Evolutionary conservation across 495 filamentous ascomycete genomes (phyloP), one percentile per base, ranked within the genome.

Genomic region (Talaromyces proteolyticus): DNA sequence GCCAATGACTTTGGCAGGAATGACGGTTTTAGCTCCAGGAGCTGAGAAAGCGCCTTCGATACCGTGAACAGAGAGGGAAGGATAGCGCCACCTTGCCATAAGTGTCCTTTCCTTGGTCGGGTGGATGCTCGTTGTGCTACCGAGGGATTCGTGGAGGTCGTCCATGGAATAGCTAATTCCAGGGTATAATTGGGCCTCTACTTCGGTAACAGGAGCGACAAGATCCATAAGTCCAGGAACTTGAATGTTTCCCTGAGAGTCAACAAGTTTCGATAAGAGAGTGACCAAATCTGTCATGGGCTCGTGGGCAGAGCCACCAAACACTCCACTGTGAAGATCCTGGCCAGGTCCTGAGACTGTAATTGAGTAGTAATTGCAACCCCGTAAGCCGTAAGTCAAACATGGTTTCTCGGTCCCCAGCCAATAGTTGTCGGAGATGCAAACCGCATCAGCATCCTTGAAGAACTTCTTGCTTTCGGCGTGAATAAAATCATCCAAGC

Each of bases 391-490:
- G 66, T 99, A 99, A 10, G 94, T 97, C 49, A 99, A 69, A 58
- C 94, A 99, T 2, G 94, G 94, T 70, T 95, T 95, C 78, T 97
- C 88, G 6, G 93, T 95, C 26, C 93, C 93, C 14, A 99, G 85
- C 94, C 94, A 99, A 82, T 99, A 99, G 76, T 99, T 99, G 69
- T 99, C 94, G 44, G 88, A 94, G 60, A 99, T 99, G 75, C 94
- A 97, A 17, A 96, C 91, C 4, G 91, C 94, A 53, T 99, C 94
- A 4, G 89, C 82, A 55, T 95, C 92, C 56, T 87, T 88, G 72
- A 99, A 99, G 76, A 80, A 97, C 48, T 84, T 82, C 72, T 91
- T 89, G 56, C 81, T 86, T 70, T 99, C 94, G 16, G 77, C 82
- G 53, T 86, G 75, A 66, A 99, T 95, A 53, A 96, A 86, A 39